A percentile compares a stretch with the other conserved stretches of the same genome.
Evolutionary conservation across 768 basidiomycete genomes (phyloP).

Genomic region (Leccinum uliginosum): DNA sequence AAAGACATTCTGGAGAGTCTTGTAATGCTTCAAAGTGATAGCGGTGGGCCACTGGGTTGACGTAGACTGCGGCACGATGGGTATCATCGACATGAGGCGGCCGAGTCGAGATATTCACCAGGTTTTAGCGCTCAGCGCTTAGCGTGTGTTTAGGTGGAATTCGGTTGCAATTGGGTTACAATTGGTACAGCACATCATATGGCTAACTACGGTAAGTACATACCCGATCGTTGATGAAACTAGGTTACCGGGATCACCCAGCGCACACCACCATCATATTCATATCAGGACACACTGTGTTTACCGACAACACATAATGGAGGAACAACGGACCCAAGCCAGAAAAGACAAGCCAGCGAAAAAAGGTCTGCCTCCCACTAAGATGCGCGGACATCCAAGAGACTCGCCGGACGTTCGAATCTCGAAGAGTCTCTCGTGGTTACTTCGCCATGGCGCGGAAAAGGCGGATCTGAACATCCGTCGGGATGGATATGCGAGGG

Average conservation of each 20-base stretch:
- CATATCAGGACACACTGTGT: not conserved
- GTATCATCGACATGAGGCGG: slow-evolving; percentile 5
- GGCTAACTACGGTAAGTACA: too few relatives aligned
- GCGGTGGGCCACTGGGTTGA: not conserved
- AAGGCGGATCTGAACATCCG: slow-evolving; percentile 73
- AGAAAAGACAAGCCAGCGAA: slow-evolving; percentile 6
- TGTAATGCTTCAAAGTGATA: slow-evolving; percentile 1
- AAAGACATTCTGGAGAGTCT: slow-evolving; percentile 20
- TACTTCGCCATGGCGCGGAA: slow-evolving; percentile 87
- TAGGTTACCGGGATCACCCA: not conserved
- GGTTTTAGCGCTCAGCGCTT: not conserved
- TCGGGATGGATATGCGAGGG: slow-evolving; percentile 79
- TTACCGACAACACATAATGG: slow-evolving; percentile 8
- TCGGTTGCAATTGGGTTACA: slow-evolving; percentile 1
- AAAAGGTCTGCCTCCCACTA: slow-evolving; percentile 28
- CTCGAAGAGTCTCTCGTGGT: slow-evolving; percentile 86
- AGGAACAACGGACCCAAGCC: not conserved
- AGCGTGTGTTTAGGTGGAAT: not conserved
- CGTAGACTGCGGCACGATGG: slow-evolving; percentile 5
- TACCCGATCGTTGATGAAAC: not conserved
- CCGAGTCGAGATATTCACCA: not conserved
- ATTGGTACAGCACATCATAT: too few relatives aligned
- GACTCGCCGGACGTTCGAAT: slow-evolving; percentile 67
- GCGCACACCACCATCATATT: not conserved
- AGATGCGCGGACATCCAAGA: slow-evolving; percentile 53